Conservation (phyloP, 2,329 filamentous ascomycete species). For the Colletotrichum abscissum region DNA sequence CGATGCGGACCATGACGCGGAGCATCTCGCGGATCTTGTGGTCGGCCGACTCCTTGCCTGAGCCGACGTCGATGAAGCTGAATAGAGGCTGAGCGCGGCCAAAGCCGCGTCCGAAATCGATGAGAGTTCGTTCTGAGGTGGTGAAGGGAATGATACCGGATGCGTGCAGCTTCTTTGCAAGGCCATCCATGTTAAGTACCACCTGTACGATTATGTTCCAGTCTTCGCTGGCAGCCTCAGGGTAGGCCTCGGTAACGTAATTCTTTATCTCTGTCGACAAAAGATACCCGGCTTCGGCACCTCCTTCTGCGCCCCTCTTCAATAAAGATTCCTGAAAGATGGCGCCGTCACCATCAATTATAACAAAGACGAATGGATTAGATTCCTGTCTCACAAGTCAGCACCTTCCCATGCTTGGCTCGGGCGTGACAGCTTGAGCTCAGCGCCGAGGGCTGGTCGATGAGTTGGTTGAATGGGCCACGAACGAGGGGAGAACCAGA, state of each 20-base stretch:
- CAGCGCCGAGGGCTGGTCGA: neutral
- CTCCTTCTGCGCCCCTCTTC: constrained; percentile 45
- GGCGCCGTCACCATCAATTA: constrained; percentile 50
- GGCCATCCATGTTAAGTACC: constrained; percentile 46
- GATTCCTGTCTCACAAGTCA: constrained; percentile 41
- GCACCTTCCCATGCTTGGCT: neutral
- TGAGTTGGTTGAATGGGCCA: neutral
- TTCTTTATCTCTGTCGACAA: constrained; percentile 40
- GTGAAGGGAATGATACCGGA: constrained; percentile 40
- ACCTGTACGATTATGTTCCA: constrained; percentile 48
- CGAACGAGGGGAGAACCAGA: neutral
- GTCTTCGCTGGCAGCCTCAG: constrained; percentile 42
- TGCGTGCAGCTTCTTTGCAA: constrained; percentile 43
- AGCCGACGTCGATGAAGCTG: constrained; percentile 48
- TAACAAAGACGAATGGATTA: constrained; percentile 45
- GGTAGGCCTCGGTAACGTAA: constrained; percentile 39
- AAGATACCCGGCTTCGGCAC: constrained; percentile 45
- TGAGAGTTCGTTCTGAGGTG: constrained; percentile 38
- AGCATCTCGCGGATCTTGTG: constrained; percentile 49
- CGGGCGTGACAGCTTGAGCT: too few relatives aligned
- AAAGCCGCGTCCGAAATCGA: constrained; percentile 48
- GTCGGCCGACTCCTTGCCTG: constrained; percentile 48
- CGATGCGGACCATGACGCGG: constrained; percentile 45
- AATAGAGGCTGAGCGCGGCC: constrained; percentile 47
- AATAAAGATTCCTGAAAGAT: constrained; percentile 48